Evolutionary conservation across 495 filamentous ascomycete species (phyloP).

Genomic region (Hyphodiscus hymeniophilus): DNA sequence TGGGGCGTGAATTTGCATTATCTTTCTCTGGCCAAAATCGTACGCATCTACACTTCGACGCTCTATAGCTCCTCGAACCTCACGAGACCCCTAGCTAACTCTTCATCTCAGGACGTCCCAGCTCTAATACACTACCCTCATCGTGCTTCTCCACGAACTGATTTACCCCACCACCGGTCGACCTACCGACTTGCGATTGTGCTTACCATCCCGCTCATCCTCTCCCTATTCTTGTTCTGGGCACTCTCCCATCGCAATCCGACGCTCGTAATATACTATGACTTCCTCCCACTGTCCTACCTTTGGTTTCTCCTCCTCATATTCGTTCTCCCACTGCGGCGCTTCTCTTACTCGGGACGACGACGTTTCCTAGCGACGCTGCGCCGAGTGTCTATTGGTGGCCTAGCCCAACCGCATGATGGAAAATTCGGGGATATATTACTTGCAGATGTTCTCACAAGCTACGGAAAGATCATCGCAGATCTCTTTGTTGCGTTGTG

Average conservation of each 20-base stretch:
- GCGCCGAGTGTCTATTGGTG: slow-evolving; percentile 65
- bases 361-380: slow-evolving; percentile 64
- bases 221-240: slow-evolving; percentile 79
- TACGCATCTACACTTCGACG: slow-evolving; percentile 26
- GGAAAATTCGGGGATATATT: slow-evolving; percentile 92
- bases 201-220: slow-evolving; percentile 57
- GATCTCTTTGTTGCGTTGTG: slow-evolving; percentile 84
- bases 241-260: slow-evolving; percentile 59
- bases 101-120: slow-evolving; percentile 55
- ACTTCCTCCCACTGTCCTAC: slow-evolving; percentile 74
- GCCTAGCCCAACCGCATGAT: slow-evolving; percentile 69
- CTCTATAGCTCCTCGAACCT: neutral
- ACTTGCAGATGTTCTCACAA: slow-evolving; percentile 90
- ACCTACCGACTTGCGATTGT: slow-evolving; percentile 75
- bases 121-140: slow-evolving; percentile 70
- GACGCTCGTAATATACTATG: slow-evolving; percentile 59
- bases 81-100: neutral
- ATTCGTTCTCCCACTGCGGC: slow-evolving; percentile 65
- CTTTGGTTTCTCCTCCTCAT: slow-evolving; percentile 59
- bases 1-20: slow-evolving; percentile 86
- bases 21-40: slow-evolving; percentile 63
- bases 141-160: slow-evolving; percentile 49
- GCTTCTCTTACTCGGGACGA: slow-evolving; percentile 64
- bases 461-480: slow-evolving; percentile 83
- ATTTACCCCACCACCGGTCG: slow-evolving; percentile 65